These are phyloP conservation scores for Pezicula carpinea DNA, from an alignment of 2,329 filamentous ascomycete genomes.

Conservation along the genomic window DNA sequence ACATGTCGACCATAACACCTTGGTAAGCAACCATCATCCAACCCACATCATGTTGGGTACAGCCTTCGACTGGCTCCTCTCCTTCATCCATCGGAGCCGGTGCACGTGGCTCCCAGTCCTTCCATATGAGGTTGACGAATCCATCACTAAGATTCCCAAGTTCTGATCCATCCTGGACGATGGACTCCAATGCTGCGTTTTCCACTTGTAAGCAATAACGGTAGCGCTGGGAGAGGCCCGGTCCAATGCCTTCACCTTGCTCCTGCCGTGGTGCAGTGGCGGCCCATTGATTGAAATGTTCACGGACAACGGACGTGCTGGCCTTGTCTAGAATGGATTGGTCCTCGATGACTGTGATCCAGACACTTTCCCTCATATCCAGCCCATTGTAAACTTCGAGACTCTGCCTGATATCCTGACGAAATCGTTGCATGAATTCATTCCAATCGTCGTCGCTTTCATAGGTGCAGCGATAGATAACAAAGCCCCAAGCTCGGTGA, in stretches of 20 bases:
- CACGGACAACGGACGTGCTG: constrained; percentile 1
- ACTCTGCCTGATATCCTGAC: neutral
- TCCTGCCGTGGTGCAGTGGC: constrained; percentile 1
- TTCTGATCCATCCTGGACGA: constrained; percentile 1
- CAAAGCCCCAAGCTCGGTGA: constrained; percentile 8
- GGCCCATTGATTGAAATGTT: constrained; percentile 9
- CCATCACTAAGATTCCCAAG: too few species aligned
- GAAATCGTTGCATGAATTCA: constrained; percentile 5
- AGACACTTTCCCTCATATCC: constrained; percentile 6
- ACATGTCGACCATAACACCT: neutral
- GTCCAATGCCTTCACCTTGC: constrained; percentile 1
- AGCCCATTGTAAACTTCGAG: constrained; percentile 5
- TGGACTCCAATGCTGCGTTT: constrained; percentile 1
- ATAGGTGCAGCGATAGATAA: constrained; percentile 15
- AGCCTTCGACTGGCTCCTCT: constrained; percentile 6
- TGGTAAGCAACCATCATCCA: constrained; percentile 8
- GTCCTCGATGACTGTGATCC: constrained; percentile 5
- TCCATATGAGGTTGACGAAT: constrained; percentile 9
- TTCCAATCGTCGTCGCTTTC: constrained; percentile 7
- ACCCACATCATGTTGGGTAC: constrained; percentile 6
- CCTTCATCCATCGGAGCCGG: neutral
- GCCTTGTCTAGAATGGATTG: constrained; percentile 6
- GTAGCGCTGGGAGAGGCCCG: constrained; percentile 2
- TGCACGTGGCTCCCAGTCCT: constrained; percentile 3
- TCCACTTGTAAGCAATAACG: constrained; percentile 7